Evolutionary conservation across 75 land plant species (phyloP).

Genomic region (Picea glauca): DNA sequence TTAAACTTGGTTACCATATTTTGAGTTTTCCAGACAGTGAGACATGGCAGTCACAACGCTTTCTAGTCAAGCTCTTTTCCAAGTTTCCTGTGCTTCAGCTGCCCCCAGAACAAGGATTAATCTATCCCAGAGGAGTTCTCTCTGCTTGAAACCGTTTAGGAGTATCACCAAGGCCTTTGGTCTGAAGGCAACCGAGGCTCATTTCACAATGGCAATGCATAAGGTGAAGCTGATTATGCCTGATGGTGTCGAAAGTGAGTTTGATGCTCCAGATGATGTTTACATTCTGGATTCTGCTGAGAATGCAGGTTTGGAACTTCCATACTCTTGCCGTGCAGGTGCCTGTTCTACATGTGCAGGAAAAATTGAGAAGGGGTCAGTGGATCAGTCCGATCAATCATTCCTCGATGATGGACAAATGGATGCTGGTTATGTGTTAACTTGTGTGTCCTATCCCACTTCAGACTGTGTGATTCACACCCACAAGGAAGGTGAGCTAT

Average conservation of each 20-base stretch:
- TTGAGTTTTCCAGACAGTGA: no score
- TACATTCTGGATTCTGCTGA: slow-evolving; percentile 43
- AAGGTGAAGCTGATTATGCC: slow-evolving; percentile 28
- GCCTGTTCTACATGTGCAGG: slow-evolving; percentile 45
- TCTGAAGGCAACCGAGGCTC: background rate
- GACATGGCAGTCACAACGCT: no score
- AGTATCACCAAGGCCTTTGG: background rate
- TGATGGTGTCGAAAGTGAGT: slow-evolving; percentile 7
- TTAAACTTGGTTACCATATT: no score
- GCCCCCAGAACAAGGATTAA: background rate
- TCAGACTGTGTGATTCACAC: slow-evolving; percentile 31
- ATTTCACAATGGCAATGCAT: slow-evolving; percentile 19
- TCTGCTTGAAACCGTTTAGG: background rate
- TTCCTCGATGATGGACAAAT: slow-evolving; percentile 33
- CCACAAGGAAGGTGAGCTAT: slow-evolving; percentile 24
- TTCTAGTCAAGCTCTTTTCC: no score
- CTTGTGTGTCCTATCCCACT: slow-evolving; percentile 35
- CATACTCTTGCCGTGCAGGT: slow-evolving; percentile 46
- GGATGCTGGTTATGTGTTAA: slow-evolving; percentile 23
- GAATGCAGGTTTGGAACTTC: slow-evolving; percentile 28
- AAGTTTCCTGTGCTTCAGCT: background rate
- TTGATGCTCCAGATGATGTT: slow-evolving; percentile 19
- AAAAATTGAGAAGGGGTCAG: slow-evolving; percentile 18
- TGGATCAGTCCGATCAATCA: slow-evolving; percentile 38
- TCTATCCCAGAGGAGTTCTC: background rate